phyloP scores from a whole-genome alignment of 2,329 filamentous ascomycete species.

The Xylaria sp. region DNA sequence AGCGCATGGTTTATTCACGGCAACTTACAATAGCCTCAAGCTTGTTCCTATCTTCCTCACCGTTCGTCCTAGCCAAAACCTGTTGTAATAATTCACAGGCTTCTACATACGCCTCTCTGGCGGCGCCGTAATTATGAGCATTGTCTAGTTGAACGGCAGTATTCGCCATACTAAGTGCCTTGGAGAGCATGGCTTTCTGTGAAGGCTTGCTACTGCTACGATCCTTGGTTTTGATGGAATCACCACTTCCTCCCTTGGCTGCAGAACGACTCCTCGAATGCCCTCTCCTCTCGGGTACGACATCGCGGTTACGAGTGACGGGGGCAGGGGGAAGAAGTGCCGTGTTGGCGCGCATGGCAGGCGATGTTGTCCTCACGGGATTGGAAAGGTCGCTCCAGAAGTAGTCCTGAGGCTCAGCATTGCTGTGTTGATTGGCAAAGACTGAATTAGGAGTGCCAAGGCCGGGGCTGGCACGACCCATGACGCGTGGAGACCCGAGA shows the following conservation, averaged over 20 bases:
- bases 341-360: conserved; percentile 39
- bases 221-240: conserved; percentile 53
- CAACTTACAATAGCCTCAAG: conserved; percentile 88
- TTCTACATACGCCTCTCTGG: conserved; percentile 88
- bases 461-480: conserved; percentile 41
- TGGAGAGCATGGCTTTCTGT: conserved; percentile 97
- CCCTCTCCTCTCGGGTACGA: conserved; percentile 52
- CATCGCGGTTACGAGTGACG: conserved; percentile 43
- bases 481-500: conserved; percentile 35
- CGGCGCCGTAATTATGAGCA: conserved; percentile 92
- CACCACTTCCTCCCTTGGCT: conserved; percentile 56
- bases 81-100: conserved; percentile 88
- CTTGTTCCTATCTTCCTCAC: conserved; percentile 88
- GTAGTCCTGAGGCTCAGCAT: conserved; percentile 41
- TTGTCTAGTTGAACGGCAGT: conserved; percentile 96
- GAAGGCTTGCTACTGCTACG: conserved; percentile 62
- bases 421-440: conserved; percentile 37
- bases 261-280: conserved; percentile 60
- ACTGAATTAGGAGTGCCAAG: conserved; percentile 39
- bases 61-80: conserved; percentile 85
- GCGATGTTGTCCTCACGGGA: conserved; percentile 38
- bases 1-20: neutral
- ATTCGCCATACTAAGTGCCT: conserved; percentile 93
- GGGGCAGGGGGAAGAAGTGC: conserved; percentile 43
- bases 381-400: conserved; percentile 44